Evolutionary conservation across 2,329 filamentous ascomycete genomes (phyloP).

Genomic region (Diaporthe capsici): DNA sequence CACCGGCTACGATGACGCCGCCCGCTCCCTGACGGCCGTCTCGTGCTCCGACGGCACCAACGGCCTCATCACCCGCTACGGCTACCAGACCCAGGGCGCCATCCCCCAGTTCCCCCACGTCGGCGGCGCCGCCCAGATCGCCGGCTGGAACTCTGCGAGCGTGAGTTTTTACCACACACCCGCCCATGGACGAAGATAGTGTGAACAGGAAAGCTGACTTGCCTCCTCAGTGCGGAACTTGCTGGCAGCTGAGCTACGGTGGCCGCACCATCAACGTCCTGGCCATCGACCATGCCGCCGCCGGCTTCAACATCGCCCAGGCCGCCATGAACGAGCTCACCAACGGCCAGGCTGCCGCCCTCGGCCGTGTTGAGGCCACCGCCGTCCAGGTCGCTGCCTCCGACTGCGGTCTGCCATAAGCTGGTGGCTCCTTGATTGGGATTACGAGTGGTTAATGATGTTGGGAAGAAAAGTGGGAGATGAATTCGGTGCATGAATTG

Average conservation of each 20-base stretch:
- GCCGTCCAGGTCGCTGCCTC: slow-evolving; percentile 59
- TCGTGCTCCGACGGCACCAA: slow-evolving; percentile 78
- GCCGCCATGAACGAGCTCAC: slow-evolving; percentile 70
- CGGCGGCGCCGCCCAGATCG: slow-evolving; percentile 66
- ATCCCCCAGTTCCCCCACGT: slow-evolving; percentile 68
- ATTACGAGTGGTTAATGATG: neutral
- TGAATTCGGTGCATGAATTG: slow-evolving; percentile 3
- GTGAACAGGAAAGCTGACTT: neutral
- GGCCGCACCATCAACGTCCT: slow-evolving; percentile 67
- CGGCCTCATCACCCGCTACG: slow-evolving; percentile 74
- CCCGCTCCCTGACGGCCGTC: slow-evolving; percentile 68
- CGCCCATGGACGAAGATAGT: no score
- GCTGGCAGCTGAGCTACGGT: slow-evolving; percentile 69
- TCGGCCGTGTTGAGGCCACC: slow-evolving; percentile 67
- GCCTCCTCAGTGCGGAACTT: slow-evolving; percentile 66
- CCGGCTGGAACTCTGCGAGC: slow-evolving; percentile 67
- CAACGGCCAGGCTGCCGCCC: slow-evolving; percentile 60
- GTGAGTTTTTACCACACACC: slow-evolving; percentile 45
- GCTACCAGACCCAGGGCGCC: slow-evolving; percentile 68
- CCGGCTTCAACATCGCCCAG: slow-evolving; percentile 70
- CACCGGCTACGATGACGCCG: slow-evolving; percentile 74
- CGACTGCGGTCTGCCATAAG: slow-evolving; percentile 54
- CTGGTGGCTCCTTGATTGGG: neutral
- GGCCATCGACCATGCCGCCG: slow-evolving; percentile 66
- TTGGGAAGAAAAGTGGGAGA: neutral